phyloP scores from a whole-genome alignment of 306 rosid genomes.

The Prunus persica region Prunus_persica_NCBIv2 NC_034010.1:23533501-23534000 shows the following conservation, averaged over 20 bases:
- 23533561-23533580: background rate
- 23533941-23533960: too few species aligned
- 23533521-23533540: background rate
- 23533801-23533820: background rate
- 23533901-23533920: too few species aligned
- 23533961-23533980: too few species aligned
- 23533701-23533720: background rate
- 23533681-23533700: background rate
- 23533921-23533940: too few species aligned
- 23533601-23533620: background rate
- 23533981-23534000: too few species aligned
- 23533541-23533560: background rate
- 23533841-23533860: background rate
- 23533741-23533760: background rate
- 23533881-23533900: background rate
- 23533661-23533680: too few species aligned
- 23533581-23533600: background rate
- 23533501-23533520: background rate
- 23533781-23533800: background rate
- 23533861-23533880: background rate
- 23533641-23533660: background rate
- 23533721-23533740: background rate
- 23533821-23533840: background rate
- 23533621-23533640: background rate
- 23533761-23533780: background rate